Evolutionary conservation across 2,329 filamentous ascomycete genomes (phyloP).

Genomic region (Phialophora tarda): DNA sequence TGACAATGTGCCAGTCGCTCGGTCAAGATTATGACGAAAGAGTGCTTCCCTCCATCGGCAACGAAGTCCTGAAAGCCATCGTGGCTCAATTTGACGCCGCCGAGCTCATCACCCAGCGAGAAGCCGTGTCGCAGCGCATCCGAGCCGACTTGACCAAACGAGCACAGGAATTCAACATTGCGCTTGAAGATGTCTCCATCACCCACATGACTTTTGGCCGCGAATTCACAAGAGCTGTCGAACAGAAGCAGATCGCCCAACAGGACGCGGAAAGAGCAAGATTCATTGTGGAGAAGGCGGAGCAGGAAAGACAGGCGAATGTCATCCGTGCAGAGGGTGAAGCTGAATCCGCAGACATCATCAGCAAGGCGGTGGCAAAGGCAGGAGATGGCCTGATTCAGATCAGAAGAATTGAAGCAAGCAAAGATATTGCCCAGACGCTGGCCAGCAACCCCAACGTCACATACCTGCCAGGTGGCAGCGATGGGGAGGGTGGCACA

Average conservation of each 20-base stretch:
- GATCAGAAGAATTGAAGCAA: slow-evolving; percentile 97
- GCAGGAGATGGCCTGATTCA: slow-evolving; percentile 89
- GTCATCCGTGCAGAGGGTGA: slow-evolving; percentile 98
- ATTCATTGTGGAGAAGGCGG: slow-evolving; percentile 97
- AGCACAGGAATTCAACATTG: slow-evolving; percentile 97
- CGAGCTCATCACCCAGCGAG: slow-evolving; percentile 97
- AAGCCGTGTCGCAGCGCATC: slow-evolving; percentile 95
- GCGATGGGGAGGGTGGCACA: slow-evolving; percentile 59
- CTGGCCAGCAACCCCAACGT: slow-evolving; percentile 92
- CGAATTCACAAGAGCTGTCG: slow-evolving; percentile 97
- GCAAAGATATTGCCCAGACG: slow-evolving; percentile 91
- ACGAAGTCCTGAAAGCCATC: slow-evolving; percentile 98
- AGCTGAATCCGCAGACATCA: slow-evolving; percentile 94
- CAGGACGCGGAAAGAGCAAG: slow-evolving; percentile 96
- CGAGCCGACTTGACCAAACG: slow-evolving; percentile 88
- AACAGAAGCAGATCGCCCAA: slow-evolving; percentile 99
- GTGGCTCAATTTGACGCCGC: slow-evolving; percentile 98
- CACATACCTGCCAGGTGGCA: slow-evolving; percentile 83
- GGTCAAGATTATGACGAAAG: slow-evolving; percentile 98
- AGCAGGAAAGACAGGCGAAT: slow-evolving; percentile 98
- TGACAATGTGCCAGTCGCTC: slow-evolving; percentile 71
- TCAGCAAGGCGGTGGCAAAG: slow-evolving; percentile 91
- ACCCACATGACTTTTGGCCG: slow-evolving; percentile 99
- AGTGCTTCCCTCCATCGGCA: slow-evolving; percentile 96
- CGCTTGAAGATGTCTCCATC: slow-evolving; percentile 97